Percentiles rank a stretch among this genome's conserved stretches.
Conservation (phyloP, 257 asterid genomes). For the Buddleja alternifolia region DNA sequence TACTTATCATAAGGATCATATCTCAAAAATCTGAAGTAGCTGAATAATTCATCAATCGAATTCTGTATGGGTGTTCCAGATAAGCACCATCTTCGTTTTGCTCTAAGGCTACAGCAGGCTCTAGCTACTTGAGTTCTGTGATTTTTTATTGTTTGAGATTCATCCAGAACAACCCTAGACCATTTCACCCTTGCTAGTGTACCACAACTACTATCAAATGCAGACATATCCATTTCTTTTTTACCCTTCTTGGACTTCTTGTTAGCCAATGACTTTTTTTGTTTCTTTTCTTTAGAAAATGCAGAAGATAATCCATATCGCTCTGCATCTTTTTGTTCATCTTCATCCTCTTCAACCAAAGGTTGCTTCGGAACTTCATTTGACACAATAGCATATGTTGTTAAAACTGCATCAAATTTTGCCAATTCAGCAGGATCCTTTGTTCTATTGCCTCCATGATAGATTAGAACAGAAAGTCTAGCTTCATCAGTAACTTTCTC, state of each 20-base stretch:
- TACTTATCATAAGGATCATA: slow-evolving; percentile 88
- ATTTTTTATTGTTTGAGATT: slow-evolving; percentile 94
- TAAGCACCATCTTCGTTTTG: slow-evolving; percentile 97
- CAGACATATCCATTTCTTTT: slow-evolving; percentile 55
- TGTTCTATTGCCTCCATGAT: slow-evolving; percentile 92
- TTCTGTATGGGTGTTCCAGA: slow-evolving; percentile 99
- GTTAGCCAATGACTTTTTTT: slow-evolving; percentile 53
- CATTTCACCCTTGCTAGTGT: slow-evolving; percentile 87
- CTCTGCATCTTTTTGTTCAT: slow-evolving; percentile 68
- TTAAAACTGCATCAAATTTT: slow-evolving; percentile 78
- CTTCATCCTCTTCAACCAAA: slow-evolving; percentile 83
- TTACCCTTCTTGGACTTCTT: slow-evolving; percentile 75
- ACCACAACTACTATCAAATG: slow-evolving; percentile 73
- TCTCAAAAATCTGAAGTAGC: slow-evolving; percentile 96
- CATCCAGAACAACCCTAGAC: slow-evolving; percentile 95
- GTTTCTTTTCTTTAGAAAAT: slow-evolving; percentile 61
- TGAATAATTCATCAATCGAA: slow-evolving; percentile 88
- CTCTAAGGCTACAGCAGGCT: slow-evolving; percentile 98
- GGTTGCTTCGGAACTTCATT: slow-evolving; percentile 95
- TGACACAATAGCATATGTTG: slow-evolving; percentile 91
- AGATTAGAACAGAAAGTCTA: slow-evolving; percentile 62
- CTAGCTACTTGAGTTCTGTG: slow-evolving; percentile 97
- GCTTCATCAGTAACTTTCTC: slow-evolving; percentile 71
- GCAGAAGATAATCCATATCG: slow-evolving; percentile 75
- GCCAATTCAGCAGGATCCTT: slow-evolving; percentile 76